Evolutionary conservation across 129 eudicot genomes (phyloP).

Genomic region (Escallonia rubra): DNA sequence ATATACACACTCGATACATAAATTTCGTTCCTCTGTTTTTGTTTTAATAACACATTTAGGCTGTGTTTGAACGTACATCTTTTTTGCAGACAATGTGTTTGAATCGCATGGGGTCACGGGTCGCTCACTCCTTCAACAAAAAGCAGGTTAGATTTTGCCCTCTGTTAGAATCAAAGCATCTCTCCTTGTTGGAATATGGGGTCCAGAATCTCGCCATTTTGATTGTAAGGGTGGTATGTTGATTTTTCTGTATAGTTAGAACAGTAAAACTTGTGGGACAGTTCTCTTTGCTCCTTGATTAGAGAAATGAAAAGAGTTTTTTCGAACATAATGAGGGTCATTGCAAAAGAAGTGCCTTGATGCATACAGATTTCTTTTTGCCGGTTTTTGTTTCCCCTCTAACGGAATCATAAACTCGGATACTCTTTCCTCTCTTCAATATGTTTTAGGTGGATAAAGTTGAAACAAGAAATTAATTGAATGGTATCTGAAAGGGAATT

Average conservation of each 20-base stretch:
- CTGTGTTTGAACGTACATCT: background rate
- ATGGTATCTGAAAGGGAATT: too few relatives aligned
- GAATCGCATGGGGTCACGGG: constrained; percentile 23
- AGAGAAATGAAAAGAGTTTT: background rate
- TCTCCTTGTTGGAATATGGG: background rate
- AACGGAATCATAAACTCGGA: too few relatives aligned
- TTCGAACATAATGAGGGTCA: too few relatives aligned
- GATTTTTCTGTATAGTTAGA: background rate
- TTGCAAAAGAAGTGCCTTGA: too few relatives aligned
- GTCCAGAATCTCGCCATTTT: background rate
- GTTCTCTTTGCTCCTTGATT: background rate
- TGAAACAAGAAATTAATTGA: too few relatives aligned
- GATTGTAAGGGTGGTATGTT: background rate
- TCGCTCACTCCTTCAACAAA: constrained; percentile 68
- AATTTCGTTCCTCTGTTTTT: too few relatives aligned
- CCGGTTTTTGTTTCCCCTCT: too few relatives aligned
- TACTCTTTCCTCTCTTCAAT: too few relatives aligned
- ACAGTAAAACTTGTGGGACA: background rate
- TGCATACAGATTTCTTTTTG: too few relatives aligned
- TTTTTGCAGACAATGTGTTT: constrained; percentile 39
- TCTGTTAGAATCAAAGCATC: background rate
- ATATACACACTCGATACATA: background rate
- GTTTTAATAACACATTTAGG: too few relatives aligned
- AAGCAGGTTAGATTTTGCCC: constrained; percentile 24
- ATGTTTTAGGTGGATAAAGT: too few relatives aligned